A percentile compares a stretch with the other conserved stretches of the same genome.
These are phyloP conservation scores for Rostrohypoxylon terebratum DNA, from an alignment of 495 filamentous ascomycete species.

Conservation along the genomic window DNA sequence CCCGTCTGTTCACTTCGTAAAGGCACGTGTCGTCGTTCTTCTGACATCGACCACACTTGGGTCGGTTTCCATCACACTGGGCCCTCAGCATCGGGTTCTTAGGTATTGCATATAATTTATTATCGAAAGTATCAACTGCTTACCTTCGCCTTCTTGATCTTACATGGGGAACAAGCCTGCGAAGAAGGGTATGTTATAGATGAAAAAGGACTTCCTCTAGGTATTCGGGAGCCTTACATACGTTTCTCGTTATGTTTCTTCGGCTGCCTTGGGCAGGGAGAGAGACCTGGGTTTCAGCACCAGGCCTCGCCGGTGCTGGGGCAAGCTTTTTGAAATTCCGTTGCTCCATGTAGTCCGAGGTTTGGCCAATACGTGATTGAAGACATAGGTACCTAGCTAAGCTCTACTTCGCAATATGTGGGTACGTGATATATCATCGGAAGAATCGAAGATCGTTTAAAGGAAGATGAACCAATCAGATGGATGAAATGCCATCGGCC, in stretches of 20 bases:
- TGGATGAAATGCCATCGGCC: background rate
- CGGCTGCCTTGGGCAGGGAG: slow-evolving; percentile 22
- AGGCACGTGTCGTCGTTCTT: slow-evolving; percentile 34
- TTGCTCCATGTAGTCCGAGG: slow-evolving; percentile 33
- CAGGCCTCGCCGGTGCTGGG: slow-evolving; percentile 30
- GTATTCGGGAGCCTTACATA: slow-evolving; percentile 25
- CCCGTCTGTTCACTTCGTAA: slow-evolving; percentile 42
- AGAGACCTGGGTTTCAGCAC: slow-evolving; percentile 12
- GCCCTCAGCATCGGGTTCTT: slow-evolving; percentile 12
- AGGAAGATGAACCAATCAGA: background rate
- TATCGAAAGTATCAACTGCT: background rate
- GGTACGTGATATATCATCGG: background rate
- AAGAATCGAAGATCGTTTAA: background rate
- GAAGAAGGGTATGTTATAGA: slow-evolving; percentile 28
- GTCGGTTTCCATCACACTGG: slow-evolving; percentile 42
- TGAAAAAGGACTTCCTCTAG: slow-evolving; percentile 8
- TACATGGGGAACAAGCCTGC: slow-evolving; percentile 41
- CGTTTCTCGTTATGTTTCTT: slow-evolving; percentile 37
- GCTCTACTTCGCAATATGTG: background rate
- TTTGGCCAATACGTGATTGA: background rate
- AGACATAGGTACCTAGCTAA: background rate
- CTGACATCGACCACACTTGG: slow-evolving; percentile 33
- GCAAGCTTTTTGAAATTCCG: slow-evolving; percentile 39
- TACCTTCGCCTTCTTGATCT: slow-evolving; percentile 41
- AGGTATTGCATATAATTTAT: background rate